Evolutionary conservation across 352 stramenopile genomes (phyloP), one percentile per base, ranked within the genome.

Genomic region (Globisporangium spiculum): DNA sequence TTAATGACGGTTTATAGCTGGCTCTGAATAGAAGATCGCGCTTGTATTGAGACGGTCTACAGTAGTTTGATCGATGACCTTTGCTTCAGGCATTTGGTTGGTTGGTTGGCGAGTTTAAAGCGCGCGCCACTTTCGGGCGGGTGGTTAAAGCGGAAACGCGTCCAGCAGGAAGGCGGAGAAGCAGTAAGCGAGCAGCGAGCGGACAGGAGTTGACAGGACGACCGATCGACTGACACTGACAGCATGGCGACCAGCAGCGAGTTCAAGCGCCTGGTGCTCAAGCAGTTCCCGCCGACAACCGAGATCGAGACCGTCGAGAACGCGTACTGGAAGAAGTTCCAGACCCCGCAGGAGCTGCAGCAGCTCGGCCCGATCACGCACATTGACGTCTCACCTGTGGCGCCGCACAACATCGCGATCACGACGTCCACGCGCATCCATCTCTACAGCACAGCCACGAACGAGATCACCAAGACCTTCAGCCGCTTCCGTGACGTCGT

Each of bases 241-340:
- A 52, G 16, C 22, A 91, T 89, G 83, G 84, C 83, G 66, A 91
- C 80, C 16, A 81, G 75, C 54, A 84, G 81, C 48, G 88, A 96
- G 76, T 96, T 94, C 77, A 91, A 94, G 76, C 83, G 86, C 41
- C 69, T 96, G 59, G 82, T 91, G 78, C 82, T 96, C 22, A 96
- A 96, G 81, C 87, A 95, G 71, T 96, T 95, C 75, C 87, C 89
- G 46, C 65, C 82, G 16, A 81, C 86, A 71, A 93, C 76, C 50
- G 86, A 93, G 74, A 78, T 88, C 36, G 81, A 92, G 71, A 92
- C 86, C 26, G 77, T 77, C 8, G 89, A 96, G 73, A 91, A 90
- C 52, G 72, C 81, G 63, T 97, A 96, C 76, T 97, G 89, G 89
- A 92, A 92, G 61, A 96, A 94, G 76, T 95, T 94, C 73, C 83